These are phyloP conservation scores for Lanmaoa pseudosensibilis DNA, from an alignment of 768 basidiomycete species.

Conservation along the genomic window DNA sequence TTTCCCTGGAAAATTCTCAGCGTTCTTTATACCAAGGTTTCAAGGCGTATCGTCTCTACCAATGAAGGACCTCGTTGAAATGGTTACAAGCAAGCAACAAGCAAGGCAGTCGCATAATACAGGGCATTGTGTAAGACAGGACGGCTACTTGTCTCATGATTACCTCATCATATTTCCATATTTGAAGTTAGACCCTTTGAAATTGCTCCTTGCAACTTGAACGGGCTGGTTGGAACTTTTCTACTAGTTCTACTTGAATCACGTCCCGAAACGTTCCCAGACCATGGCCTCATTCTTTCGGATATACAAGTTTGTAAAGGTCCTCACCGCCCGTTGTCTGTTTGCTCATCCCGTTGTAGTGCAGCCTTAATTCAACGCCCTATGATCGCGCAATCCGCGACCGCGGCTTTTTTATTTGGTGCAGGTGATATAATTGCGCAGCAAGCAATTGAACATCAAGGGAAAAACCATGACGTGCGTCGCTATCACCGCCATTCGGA, in stretches of 20 bases:
- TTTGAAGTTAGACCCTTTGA: not conserved
- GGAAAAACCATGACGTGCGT: constrained; percentile 74
- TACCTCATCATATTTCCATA: not conserved
- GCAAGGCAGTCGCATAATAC: no score
- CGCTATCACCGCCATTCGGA: not conserved
- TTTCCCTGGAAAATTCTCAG: not conserved
- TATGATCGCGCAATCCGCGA: constrained; percentile 59
- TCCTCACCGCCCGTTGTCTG: not conserved
- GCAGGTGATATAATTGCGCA: constrained; percentile 83
- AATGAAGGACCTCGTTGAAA: not conserved
- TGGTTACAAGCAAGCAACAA: not conserved
- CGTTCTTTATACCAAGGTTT: not conserved
- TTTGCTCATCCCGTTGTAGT: constrained; percentile 37
- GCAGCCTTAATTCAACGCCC: constrained; percentile 61
- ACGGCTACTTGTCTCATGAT: not conserved
- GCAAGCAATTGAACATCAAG: constrained; percentile 74
- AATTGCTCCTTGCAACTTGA: not conserved
- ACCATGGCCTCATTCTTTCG: constrained; percentile 49
- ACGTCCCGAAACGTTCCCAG: not conserved
- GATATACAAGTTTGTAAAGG: constrained; percentile 41
- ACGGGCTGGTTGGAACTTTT: not conserved
- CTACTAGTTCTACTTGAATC: not conserved
- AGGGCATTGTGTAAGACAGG: no score
- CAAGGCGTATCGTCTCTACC: not conserved
- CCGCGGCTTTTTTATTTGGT: constrained; percentile 69